Conservation (phyloP, 768 basidiomycete species). For the Panus rudis region DNA sequence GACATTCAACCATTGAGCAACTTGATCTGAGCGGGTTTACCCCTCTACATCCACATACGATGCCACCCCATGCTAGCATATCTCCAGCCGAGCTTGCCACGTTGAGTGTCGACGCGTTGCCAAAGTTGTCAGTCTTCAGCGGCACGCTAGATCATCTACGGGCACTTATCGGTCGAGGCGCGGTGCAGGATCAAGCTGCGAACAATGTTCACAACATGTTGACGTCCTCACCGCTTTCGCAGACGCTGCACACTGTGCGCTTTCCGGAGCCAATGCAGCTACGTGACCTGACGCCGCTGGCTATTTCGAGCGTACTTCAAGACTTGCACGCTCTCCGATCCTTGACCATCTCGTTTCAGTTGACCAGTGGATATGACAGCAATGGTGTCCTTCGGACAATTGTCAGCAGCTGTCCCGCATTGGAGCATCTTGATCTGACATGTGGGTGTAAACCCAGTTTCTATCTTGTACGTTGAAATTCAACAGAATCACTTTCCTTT, state of each 20-base stretch:
- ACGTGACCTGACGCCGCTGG: slow-evolving; percentile 58
- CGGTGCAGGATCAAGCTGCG: slow-evolving; percentile 8
- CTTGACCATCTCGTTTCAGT: slow-evolving; percentile 57
- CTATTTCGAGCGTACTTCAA: slow-evolving; percentile 53
- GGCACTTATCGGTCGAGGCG: slow-evolving; percentile 35
- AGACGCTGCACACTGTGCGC: slow-evolving; percentile 44
- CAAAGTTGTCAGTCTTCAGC: slow-evolving; percentile 48
- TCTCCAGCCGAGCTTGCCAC: slow-evolving; percentile 46
- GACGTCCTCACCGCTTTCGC: slow-evolving; percentile 26
- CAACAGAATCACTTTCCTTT: neutral
- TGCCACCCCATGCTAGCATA: slow-evolving; percentile 33
- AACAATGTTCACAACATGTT: slow-evolving; percentile 2
- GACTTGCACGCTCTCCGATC: slow-evolving; percentile 47
- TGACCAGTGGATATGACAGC: slow-evolving; percentile 67
- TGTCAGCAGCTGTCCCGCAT: slow-evolving; percentile 55
- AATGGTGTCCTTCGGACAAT: slow-evolving; percentile 63
- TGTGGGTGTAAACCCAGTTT: slow-evolving; percentile 67
- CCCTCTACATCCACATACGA: too few species aligned
- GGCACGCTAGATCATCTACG: slow-evolving; percentile 66
- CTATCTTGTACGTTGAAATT: slow-evolving; percentile 46
- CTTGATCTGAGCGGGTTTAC: slow-evolving; percentile 22
- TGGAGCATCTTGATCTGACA: slow-evolving; percentile 57
- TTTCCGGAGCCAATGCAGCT: slow-evolving; percentile 63
- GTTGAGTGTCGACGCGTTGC: slow-evolving; percentile 40
- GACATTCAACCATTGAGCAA: slow-evolving; percentile 41